Base-by-base conservation (phyloP, 202 grass and related monocot genomes). In the Digitaria exilis region DNA sequence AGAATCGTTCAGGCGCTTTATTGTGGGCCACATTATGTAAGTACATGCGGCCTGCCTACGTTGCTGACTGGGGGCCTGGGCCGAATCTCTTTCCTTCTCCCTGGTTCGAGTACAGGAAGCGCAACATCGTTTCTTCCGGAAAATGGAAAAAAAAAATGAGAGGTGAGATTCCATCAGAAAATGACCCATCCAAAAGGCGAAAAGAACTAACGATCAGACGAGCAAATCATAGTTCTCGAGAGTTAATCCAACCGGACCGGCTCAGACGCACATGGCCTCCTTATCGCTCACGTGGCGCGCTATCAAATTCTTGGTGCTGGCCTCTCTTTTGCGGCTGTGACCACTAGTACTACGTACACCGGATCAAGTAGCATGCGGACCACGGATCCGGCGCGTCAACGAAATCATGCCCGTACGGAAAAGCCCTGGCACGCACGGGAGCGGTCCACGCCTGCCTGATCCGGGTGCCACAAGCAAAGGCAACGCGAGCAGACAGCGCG, bases 361-460 rank as follows among this genome's bases (percentile, higher is more conserved):
- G 17, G 28, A 14, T 0, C 5, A 37, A 6, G 12, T 7, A 13
- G n/a, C 22, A 41, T 69, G 22, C 39, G 77, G 70, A 76, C 51
- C 52, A 86, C 84, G 34, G 7, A 64, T 70, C 78, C 24, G 45
- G 71, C 24, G 45, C 26, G 18, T 18, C 62, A 31, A n/a, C n/a
- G n/a, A n/a, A n/a, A 59, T 19, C n/a, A 44, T 61, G 52, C 29
- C 5, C 21, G 6, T 54, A 59, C 75, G 26, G 8, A 39, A 51
- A 37, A 11, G 52, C 67, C 18, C 45, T 52, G 61, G 34, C 22
- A 56, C 52, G 65, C 54, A 13, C 28, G 52, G 25, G 35, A n/a
- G n/a, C 39, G 28, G 67, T 11, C 39, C 67, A 50, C 43, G 11
- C 10, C 63, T n/a, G n/a, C 37, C 37, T 6, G 35, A 37, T 14